Evolutionary conservation across 371 early-diverging fungal species (phyloP).

Genomic region (Mycotypha africana): DNA sequence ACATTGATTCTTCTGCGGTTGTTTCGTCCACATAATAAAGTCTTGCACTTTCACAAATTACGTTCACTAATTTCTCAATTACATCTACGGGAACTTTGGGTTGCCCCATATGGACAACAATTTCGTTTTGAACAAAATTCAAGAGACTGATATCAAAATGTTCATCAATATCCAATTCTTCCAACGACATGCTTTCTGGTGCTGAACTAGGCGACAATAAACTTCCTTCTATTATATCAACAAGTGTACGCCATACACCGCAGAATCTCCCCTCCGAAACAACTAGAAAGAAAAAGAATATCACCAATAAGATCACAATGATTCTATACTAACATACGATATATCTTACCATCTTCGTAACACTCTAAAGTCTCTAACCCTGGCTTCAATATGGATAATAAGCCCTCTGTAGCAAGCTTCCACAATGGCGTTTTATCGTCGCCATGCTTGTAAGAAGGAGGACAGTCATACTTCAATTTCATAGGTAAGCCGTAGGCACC

Average conservation of each 20-base stretch:
- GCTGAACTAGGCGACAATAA: conserved; percentile 64
- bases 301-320: no score
- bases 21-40: conserved; percentile 42
- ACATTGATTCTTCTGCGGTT: conserved; percentile 4
- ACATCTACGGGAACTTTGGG: conserved; percentile 58
- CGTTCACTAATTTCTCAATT: conserved; percentile 49
- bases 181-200: conserved; percentile 53
- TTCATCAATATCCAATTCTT: conserved; percentile 71
- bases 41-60: conserved; percentile 52
- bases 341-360: conserved; percentile 60
- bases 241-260: conserved; percentile 61
- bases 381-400: conserved; percentile 56
- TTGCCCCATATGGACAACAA: conserved; percentile 64
- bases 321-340: no score
- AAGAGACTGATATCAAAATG: conserved; percentile 75
- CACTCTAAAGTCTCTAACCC: conserved; percentile 55
- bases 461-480: conserved; percentile 75
- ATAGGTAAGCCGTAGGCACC: conserved; percentile 66
- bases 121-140: conserved; percentile 58
- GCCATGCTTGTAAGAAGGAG: conserved; percentile 60
- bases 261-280: conserved; percentile 55
- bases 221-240: conserved; percentile 68
- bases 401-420: conserved; percentile 64
- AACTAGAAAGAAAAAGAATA: no score
- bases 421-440: conserved; percentile 74